phyloP scores from a whole-genome alignment of 2,329 filamentous ascomycete species.

The Pseudogymnoascus sp. region DNA sequence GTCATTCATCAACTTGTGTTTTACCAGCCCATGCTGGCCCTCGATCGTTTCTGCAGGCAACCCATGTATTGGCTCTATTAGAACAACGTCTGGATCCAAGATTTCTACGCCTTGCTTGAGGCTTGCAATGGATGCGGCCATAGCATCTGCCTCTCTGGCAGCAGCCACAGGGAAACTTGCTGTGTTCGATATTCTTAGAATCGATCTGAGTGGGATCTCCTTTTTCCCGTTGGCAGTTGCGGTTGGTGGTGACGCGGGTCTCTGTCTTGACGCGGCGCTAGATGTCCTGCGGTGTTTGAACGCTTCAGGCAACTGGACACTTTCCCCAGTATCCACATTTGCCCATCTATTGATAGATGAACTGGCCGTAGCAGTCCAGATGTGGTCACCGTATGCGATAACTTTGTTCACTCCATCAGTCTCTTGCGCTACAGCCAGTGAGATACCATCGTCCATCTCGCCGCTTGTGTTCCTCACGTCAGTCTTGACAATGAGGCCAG shows the following conservation, averaged over 20 bases:
- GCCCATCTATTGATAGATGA: constrained; percentile 69
- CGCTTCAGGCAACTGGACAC: constrained; percentile 56
- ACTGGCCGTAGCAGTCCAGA: constrained; percentile 67
- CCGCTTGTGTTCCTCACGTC: constrained; percentile 68
- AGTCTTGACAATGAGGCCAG: constrained; percentile 91
- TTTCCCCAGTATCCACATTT: constrained; percentile 71
- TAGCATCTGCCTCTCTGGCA: constrained; percentile 47
- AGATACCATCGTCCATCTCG: constrained; percentile 79
- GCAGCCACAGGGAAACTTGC: constrained; percentile 59
- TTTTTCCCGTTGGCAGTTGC: constrained; percentile 39
- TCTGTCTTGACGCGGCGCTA: constrained; percentile 34
- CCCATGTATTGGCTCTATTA: constrained; percentile 57
- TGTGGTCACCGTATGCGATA: constrained; percentile 44
- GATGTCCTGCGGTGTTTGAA: constrained; percentile 44
- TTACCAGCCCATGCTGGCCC: constrained; percentile 90
- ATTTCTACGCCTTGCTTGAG: constrained; percentile 53
- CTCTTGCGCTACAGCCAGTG: constrained; percentile 85
- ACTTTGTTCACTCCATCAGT: constrained; percentile 71
- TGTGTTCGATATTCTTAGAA: constrained; percentile 78
- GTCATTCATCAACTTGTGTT: constrained; percentile 87
- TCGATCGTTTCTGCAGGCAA: constrained; percentile 77
- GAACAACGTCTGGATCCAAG: constrained; percentile 39
- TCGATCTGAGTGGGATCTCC: constrained; percentile 67
- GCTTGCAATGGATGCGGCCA: constrained; percentile 38
- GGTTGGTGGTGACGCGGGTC: constrained; percentile 30